phyloP scores from a whole-genome alignment of 2,329 filamentous ascomycete genomes.

The Sclerotiophoma versabilis region DNA sequence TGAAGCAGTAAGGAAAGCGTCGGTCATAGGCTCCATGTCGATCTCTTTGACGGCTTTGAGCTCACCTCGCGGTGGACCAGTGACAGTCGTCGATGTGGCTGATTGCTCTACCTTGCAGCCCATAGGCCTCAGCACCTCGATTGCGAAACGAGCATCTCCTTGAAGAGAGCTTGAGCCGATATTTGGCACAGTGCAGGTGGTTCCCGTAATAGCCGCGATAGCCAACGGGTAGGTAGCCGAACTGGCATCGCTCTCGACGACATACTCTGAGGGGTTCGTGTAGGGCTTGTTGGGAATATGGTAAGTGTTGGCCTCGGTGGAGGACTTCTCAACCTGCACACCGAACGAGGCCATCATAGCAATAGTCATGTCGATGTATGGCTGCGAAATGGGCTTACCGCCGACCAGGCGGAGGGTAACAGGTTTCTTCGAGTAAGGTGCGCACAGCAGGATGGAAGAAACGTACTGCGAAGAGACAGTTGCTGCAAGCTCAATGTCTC shows the following conservation, averaged over 20 bases:
- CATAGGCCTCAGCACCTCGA: constrained; percentile 91
- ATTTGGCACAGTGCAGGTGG: constrained; percentile 93
- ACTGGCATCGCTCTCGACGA: constrained; percentile 95
- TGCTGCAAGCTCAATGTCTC: constrained; percentile 87
- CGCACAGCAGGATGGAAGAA: constrained; percentile 94
- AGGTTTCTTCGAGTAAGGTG: constrained; percentile 92
- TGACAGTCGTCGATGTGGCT: constrained; percentile 86
- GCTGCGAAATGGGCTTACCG: constrained; percentile 96
- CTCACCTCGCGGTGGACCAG: constrained; percentile 77
- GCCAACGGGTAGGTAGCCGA: constrained; percentile 96
- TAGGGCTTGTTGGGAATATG: constrained; percentile 88
- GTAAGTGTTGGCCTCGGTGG: constrained; percentile 86
- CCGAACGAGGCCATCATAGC: constrained; percentile 97
- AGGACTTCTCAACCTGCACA: constrained; percentile 77
- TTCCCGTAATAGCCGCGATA: constrained; percentile 93
- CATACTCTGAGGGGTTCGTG: constrained; percentile 82
- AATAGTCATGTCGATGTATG: constrained; percentile 98
- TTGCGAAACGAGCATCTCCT: constrained; percentile 91
- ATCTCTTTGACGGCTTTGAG: constrained; percentile 80
- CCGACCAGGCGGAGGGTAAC: constrained; percentile 90
- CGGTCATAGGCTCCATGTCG: constrained; percentile 99
- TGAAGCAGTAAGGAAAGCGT: constrained; percentile 94
- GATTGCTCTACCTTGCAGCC: constrained; percentile 90
- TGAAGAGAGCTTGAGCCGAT: constrained; percentile 92
- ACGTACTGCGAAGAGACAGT: constrained; percentile 99